These are phyloP conservation scores for Intubia oerlemansii DNA, from an alignment of 2,329 filamentous ascomycete species.

Conservation along the genomic window DNA sequence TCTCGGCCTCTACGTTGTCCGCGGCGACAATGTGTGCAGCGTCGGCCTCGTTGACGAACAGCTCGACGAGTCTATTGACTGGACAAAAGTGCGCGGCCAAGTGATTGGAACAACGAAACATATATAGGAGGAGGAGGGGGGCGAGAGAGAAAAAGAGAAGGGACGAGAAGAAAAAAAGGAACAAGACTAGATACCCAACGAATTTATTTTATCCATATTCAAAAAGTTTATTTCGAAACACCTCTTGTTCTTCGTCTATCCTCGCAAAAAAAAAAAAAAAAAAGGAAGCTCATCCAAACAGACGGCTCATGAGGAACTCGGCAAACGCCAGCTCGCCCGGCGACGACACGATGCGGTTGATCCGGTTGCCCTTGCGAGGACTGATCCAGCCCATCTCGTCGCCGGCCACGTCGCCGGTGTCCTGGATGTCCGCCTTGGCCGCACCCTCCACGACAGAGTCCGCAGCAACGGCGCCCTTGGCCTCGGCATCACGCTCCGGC, in stretches of 20 bases:
- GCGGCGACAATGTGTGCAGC: conserved; percentile 84
- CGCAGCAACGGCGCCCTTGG: too few species aligned
- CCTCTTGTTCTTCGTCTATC: neutral
- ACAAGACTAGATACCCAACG: conserved; percentile 4
- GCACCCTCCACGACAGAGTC: neutral
- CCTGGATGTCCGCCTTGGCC: conserved; percentile 10
- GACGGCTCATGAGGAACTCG: conserved; percentile 37
- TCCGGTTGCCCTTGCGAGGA: conserved; percentile 50
- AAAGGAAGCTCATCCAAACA: conserved; percentile 30
- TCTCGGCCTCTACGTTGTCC: conserved; percentile 75
- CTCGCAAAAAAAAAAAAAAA: neutral
- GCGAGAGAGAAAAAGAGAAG: neutral
- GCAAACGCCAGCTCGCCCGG: conserved; percentile 50
- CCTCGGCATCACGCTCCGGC: conserved; percentile 17
- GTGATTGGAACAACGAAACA: conserved; percentile 77
- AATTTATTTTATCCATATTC: neutral
- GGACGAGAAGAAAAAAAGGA: neutral
- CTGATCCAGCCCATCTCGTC: conserved; percentile 60
- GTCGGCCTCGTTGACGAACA: conserved; percentile 80
- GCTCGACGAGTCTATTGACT: conserved; percentile 78
- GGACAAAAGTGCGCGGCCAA: conserved; percentile 71
- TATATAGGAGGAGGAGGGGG: conserved; percentile 15
- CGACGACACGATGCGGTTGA: conserved; percentile 49
- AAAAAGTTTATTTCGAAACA: neutral
- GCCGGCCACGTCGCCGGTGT: conserved; percentile 27